Conservation (phyloP, 2,329 filamentous ascomycete genomes). For the Purpureocillium takamizusanense region DNA sequence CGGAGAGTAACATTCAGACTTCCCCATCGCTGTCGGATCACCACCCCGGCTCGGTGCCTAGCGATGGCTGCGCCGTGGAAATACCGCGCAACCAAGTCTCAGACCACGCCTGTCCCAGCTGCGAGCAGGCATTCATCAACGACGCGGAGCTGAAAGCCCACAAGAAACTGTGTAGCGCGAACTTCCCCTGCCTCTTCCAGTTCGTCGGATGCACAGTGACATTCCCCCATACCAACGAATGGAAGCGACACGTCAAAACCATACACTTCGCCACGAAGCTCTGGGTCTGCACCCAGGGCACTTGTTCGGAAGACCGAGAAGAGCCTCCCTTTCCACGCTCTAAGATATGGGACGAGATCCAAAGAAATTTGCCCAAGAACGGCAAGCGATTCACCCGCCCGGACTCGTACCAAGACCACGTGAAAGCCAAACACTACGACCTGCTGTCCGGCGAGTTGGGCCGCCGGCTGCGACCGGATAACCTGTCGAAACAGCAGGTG, state of each 20-base stretch:
- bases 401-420: conserved; percentile 42
- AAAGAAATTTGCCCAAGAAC: not conserved
- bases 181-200: conserved; percentile 69
- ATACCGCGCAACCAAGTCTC: too few relatives aligned
- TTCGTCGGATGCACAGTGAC: conserved; percentile 65
- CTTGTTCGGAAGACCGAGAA: conserved; percentile 29
- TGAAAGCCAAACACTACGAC: not conserved
- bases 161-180: conserved; percentile 14
- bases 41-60: too few relatives aligned
- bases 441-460: not conserved
- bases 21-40: too few relatives aligned
- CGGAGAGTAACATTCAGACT: too few relatives aligned
- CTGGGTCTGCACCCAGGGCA: conserved; percentile 66
- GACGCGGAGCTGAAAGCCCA: not conserved
- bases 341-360: not conserved
- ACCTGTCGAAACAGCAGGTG: too few relatives aligned
- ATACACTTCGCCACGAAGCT: conserved; percentile 69
- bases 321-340: not conserved
- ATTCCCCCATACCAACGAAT: conserved; percentile 84
- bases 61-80: too few relatives aligned
- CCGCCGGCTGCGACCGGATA: too few relatives aligned
- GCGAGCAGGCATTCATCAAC: not conserved
- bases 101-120: not conserved
- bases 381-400: conserved; percentile 65
- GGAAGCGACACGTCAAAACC: conserved; percentile 80